These are phyloP conservation scores for Elsinoe ampelina DNA, from an alignment of 2,329 filamentous ascomycete species.

Conservation along the genomic window DNA sequence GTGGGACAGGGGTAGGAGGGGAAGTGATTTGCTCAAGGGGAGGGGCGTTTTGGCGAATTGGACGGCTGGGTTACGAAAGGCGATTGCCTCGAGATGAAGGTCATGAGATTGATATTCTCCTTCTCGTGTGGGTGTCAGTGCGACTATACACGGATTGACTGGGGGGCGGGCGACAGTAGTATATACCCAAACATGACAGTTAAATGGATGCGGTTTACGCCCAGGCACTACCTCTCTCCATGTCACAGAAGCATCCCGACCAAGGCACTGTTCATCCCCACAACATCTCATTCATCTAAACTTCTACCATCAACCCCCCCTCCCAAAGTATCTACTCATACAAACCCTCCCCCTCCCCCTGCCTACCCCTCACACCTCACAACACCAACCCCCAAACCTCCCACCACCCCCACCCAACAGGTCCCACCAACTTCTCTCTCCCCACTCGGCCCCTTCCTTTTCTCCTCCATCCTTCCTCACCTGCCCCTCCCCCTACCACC, in stretches of 20 bases:
- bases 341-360: not conserved
- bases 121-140: not conserved
- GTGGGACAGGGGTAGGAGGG: not conserved
- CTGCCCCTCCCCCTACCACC: not conserved
- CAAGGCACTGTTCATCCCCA: no score
- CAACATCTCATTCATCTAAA: no score
- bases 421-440: not conserved
- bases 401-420: not conserved
- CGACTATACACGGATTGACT: not conserved
- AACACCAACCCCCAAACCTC: not conserved
- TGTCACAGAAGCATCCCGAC: no score
- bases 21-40: not conserved
- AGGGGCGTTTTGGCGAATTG: slow-evolving; percentile 13
- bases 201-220: not conserved
- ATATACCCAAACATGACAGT: slow-evolving; percentile 4
- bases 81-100: slow-evolving; percentile 9
- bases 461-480: not conserved
- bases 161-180: not conserved
- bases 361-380: not conserved
- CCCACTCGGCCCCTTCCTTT: not conserved
- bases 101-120: not conserved
- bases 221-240: not conserved
- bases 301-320: no score
- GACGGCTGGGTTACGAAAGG: slow-evolving; percentile 12
- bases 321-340: not conserved